A percentile compares a stretch with the other conserved stretches of the same genome.
Conservation (phyloP, 371 early-diverging fungal genomes). For the Paraphysoderma sedebokerense region DNA sequence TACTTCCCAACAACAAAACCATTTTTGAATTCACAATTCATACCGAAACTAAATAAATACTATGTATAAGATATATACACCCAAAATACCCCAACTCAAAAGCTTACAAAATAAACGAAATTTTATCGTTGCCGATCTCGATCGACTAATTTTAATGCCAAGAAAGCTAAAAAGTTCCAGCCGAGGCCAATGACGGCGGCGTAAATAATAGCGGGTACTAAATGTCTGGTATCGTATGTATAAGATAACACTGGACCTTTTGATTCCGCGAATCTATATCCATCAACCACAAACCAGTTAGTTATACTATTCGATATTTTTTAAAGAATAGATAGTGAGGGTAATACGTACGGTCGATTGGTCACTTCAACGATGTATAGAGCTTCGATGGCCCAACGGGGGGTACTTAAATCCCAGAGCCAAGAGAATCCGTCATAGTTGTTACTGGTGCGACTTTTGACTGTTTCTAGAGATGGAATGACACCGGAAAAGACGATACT, state of each 20-base stretch:
- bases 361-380: slow-evolving; percentile 23
- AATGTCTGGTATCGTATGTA: slow-evolving; percentile 14
- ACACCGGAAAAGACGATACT: slow-evolving; percentile 21
- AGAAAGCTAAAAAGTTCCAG: slow-evolving; percentile 22
- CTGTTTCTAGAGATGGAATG: slow-evolving; percentile 17
- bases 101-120: no score
- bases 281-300: no score
- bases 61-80: no score
- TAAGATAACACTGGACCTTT: no score
- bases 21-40: no score
- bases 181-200: slow-evolving; percentile 13
- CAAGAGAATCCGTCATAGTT: slow-evolving; percentile 5
- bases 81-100: no score
- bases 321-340: background rate
- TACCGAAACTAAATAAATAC: no score
- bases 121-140: no score
- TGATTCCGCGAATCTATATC: no score
- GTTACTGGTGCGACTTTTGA: slow-evolving; percentile 6
- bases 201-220: slow-evolving; percentile 2
- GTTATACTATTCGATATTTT: background rate
- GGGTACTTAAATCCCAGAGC: slow-evolving; percentile 8
- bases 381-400: slow-evolving; percentile 23
- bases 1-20: no score
- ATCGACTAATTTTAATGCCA: slow-evolving; percentile 21
- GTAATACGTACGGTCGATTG: slow-evolving; percentile 10